Evolutionary conservation across 345 rosid genomes (phyloP).

Genomic region (Stellera chamaejasme): DNA sequence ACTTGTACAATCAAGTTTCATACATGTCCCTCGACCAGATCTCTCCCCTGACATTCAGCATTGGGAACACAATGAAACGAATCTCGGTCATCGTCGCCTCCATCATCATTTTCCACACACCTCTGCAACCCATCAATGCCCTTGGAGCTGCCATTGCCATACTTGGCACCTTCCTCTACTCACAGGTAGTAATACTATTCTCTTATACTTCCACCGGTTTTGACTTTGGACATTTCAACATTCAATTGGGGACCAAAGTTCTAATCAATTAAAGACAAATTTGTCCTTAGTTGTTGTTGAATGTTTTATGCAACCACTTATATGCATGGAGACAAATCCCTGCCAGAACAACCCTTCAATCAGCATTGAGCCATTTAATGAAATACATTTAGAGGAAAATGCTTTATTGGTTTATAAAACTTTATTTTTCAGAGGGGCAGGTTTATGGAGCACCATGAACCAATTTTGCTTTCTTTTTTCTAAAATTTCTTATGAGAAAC

Average conservation of each 20-base stretch:
- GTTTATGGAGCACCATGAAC: too few species aligned
- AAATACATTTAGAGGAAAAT: too few species aligned
- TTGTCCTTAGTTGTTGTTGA: not conserved
- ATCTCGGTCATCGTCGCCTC: conserved; percentile 71
- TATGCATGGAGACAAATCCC: conserved; percentile 12
- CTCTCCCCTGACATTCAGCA: conserved; percentile 64
- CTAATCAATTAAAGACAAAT: conserved; percentile 4
- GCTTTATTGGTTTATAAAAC: too few species aligned
- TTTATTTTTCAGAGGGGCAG: too few species aligned
- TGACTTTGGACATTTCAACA: not conserved
- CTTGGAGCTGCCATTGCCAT: conserved; percentile 79
- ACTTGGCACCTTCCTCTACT: conserved; percentile 71
- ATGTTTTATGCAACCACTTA: conserved; percentile 13
- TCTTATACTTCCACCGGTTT: conserved; percentile 1
- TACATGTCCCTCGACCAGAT: conserved; percentile 84
- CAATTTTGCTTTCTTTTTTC: too few species aligned
- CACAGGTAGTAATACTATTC: conserved; percentile 38
- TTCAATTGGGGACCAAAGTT: conserved; percentile 13
- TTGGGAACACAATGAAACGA: conserved; percentile 84
- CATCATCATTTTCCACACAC: conserved; percentile 71
- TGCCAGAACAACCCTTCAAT: conserved; percentile 14
- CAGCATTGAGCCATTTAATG: conserved; percentile 7
- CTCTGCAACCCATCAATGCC: conserved; percentile 58
- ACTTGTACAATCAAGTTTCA: conserved; percentile 73
- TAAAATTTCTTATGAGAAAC: too few species aligned